A percentile compares a stretch with the other conserved stretches of the same genome.
These are phyloP conservation scores for Fusarium hainanense DNA, from an alignment of 2,329 filamentous ascomycete genomes.

Conservation along the genomic window DNA sequence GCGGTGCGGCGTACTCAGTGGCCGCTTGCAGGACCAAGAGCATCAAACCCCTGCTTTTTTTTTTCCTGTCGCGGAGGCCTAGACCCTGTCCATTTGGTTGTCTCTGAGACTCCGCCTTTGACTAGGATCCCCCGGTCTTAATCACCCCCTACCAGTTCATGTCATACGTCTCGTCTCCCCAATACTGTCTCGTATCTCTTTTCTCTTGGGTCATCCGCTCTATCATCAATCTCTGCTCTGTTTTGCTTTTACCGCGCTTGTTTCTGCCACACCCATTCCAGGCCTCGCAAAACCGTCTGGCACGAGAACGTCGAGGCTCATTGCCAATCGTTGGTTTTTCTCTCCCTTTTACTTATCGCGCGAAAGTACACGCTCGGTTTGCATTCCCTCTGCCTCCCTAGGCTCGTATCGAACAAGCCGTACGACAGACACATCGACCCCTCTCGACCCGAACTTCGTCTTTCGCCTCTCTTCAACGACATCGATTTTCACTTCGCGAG, in stretches of 20 bases:
- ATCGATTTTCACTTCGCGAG: slow-evolving; percentile 3
- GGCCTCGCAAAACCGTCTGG: slow-evolving; percentile 49
- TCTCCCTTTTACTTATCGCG: slow-evolving; percentile 35
- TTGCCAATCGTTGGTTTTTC: slow-evolving; percentile 36
- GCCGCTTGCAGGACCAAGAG: slow-evolving; percentile 35
- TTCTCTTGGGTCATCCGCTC: slow-evolving; percentile 33
- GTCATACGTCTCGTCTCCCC: slow-evolving; percentile 31
- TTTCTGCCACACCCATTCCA: slow-evolving; percentile 46
- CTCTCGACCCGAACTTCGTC: slow-evolving; percentile 8
- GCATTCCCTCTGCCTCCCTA: slow-evolving; percentile 32
- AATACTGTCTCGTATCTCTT: slow-evolving; percentile 35
- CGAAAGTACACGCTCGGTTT: slow-evolving; percentile 31
- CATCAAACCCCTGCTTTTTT: slow-evolving; percentile 28
- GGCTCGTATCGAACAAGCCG: slow-evolving; percentile 26
- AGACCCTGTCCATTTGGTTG: slow-evolving; percentile 25
- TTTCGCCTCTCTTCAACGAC: slow-evolving; percentile 21
- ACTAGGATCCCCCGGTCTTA: slow-evolving; percentile 25
- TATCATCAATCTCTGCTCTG: slow-evolving; percentile 17
- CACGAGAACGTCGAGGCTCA: slow-evolving; percentile 47
- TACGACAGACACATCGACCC: slow-evolving; percentile 20
- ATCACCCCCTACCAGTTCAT: slow-evolving; percentile 33
- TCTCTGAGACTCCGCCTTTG: slow-evolving; percentile 39
- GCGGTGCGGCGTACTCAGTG: slow-evolving; percentile 24
- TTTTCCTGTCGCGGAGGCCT: slow-evolving; percentile 31
- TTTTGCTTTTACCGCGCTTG: slow-evolving; percentile 34